Evolutionary conservation across 345 rosid genomes (phyloP), one percentile per base, ranked within the genome.

Genomic region (Acer campestre): DNA sequence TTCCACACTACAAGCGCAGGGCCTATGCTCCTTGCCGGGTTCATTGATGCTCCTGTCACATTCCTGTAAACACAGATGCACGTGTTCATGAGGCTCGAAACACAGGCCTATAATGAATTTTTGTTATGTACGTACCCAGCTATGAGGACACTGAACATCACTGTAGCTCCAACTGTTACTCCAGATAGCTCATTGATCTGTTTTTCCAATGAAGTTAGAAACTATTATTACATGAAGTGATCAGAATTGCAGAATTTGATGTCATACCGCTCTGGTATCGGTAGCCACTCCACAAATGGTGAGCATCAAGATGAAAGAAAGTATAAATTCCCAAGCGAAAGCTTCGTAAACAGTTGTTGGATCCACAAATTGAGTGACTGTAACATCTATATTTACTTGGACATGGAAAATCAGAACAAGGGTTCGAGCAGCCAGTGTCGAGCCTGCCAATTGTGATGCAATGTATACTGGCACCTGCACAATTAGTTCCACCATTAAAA

Each of bases 281-380:
- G 78, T 79, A 27, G 82, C 86, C 10, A 84, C 86, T 0, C 84
- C 80, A 2, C 67, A 53, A 29, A 84, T 51, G 23, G 76, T 77
- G 16, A 84, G 76, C 82, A 78, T 55, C 10, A 80, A 77, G 17
- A 31, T 38, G 73, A 84, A 84, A 11, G 82, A 71, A 68, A 70
- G 73, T 9, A 83, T 49, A 73, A 77, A 77, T 66, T 83, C 85
- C 49, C 73, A 74, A 4, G 77, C 71, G 29, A 80, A 72, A 29
- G 78, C 80, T 66, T 81, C 77, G 4, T 27, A 20, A 59, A 65
- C 27, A 5, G 69, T 63, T 14, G 61, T 42, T 18, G 71, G 46
- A 12, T 18, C 38, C 6, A 9, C 25, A 16, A 29, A 22, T 35
- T 5, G 20, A 49, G 84, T 80, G 11, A 40, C 56, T 6, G 82